Evolutionary conservation across 805 yeast genomes (phyloP), one percentile per base, ranked within the genome.

Genomic region (Wickerhamiella dianesei): DNA sequence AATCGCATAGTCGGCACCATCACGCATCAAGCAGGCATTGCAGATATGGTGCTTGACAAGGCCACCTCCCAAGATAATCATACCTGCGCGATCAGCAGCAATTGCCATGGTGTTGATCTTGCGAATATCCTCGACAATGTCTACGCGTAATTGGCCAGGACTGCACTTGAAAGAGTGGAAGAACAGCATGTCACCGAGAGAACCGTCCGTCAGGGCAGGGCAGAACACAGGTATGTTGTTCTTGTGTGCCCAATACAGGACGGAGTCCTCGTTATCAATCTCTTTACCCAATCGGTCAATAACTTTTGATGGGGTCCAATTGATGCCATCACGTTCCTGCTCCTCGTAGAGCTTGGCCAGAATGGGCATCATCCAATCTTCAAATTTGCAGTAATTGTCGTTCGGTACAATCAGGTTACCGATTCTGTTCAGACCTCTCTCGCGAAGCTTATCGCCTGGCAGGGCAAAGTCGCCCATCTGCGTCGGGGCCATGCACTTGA

Each of bases 1-100:
- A 17, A 92, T 96, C 4, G 98, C 97, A 62, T 80, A 86, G 64
- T 92, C 99, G 19, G 99, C 98, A 59, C 99, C 99, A 59, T 92
- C 94, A 72, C 99, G 82, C 99, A 92, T 92, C 57, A 92, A 71
- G 63, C 97, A 89, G 13, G 99, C 98, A 61, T 92, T 92, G 59
- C 95, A 88, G 57, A 92, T 92, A 63, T 92, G 99, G 64, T 92
- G 99, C 68, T 92, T 92, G 59, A 92, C 76, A 48, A 92, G 68
- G 39, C 99, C 98, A 58, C 98, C 98, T 48, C 99, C 98, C 44
- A 92, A 74, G 52, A 92, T 80, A 46, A 92, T 69, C 96, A 92
- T 92, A 53, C 98, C 97, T 4, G 99, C 96, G 55, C 72, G 75
- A 29, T 82, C 74, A 12, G 99, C 96, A 48, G 80, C 94, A 95